Percentiles rank a stretch among this genome's conserved stretches.
These are phyloP conservation scores for Hortaea werneckii DNA, from an alignment of 2,329 filamentous ascomycete genomes.

Conservation along the genomic window DNA sequence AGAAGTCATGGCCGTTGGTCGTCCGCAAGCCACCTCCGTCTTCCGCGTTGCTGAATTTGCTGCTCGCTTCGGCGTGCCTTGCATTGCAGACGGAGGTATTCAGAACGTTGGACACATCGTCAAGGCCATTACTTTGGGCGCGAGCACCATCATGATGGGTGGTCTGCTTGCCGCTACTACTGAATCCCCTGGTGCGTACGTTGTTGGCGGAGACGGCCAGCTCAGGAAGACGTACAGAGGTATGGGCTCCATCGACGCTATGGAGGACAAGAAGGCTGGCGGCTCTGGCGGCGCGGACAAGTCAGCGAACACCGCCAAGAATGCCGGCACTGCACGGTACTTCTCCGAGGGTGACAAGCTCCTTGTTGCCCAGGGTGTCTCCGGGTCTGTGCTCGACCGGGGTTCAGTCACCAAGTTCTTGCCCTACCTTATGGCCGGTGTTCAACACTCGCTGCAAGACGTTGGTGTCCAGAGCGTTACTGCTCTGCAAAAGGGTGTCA, in stretches of 20 bases:
- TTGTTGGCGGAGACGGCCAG: slow-evolving; percentile 91
- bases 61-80: slow-evolving; percentile 86
- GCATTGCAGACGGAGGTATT: slow-evolving; percentile 94
- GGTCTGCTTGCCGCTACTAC: slow-evolving; percentile 94
- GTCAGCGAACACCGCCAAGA: slow-evolving; percentile 84
- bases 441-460: slow-evolving; percentile 97
- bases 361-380: slow-evolving; percentile 92
- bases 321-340: slow-evolving; percentile 93
- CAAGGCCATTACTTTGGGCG: slow-evolving; percentile 90
- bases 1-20: slow-evolving; percentile 98
- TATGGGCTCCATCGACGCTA: slow-evolving; percentile 97
- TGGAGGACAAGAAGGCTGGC: slow-evolving; percentile 97
- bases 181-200: slow-evolving; percentile 93
- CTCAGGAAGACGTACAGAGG: slow-evolving; percentile 98
- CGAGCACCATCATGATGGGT: slow-evolving; percentile 98
- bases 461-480: slow-evolving; percentile 74
- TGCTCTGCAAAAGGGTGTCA: slow-evolving; percentile 66
- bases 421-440: slow-evolving; percentile 85
- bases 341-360: slow-evolving; percentile 95
- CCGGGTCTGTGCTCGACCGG: slow-evolving; percentile 70
- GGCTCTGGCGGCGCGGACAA: slow-evolving; percentile 52
- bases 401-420: slow-evolving; percentile 80
- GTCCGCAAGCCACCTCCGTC: slow-evolving; percentile 88
- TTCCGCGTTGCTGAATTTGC: slow-evolving; percentile 85
- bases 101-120: slow-evolving; percentile 99